Percentiles rank a stretch among this genome's conserved stretches.
These are phyloP conservation scores for Penicillium sp. DNA, from an alignment of 2,329 filamentous ascomycete species.

Conservation along the genomic window DNA sequence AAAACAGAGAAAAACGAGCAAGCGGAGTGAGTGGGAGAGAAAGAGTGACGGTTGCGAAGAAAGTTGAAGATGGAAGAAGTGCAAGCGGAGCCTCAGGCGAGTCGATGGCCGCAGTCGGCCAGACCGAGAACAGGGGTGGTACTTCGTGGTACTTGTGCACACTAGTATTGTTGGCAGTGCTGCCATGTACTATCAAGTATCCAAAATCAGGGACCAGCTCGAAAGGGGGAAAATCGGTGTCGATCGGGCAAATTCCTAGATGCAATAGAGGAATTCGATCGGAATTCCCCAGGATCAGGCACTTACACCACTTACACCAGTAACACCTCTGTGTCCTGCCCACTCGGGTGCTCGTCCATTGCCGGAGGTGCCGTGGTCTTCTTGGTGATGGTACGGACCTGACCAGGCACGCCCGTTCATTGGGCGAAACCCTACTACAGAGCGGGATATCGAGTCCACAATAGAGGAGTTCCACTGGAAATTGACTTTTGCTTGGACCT, in stretches of 20 bases:
- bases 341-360: conserved; percentile 22
- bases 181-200: background rate
- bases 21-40: conserved; percentile 14
- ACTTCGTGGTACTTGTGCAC: background rate
- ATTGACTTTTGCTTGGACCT: too few relatives aligned
- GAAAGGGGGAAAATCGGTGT: background rate
- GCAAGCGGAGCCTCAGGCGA: conserved; percentile 30
- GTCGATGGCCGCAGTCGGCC: conserved; percentile 23
- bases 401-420: background rate
- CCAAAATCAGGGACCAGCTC: background rate
- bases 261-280: conserved; percentile 4
- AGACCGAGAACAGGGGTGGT: conserved; percentile 27
- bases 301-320: background rate
- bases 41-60: conserved; percentile 20
- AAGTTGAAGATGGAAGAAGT: conserved; percentile 21
- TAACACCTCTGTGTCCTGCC: background rate
- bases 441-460: background rate
- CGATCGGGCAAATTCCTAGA: conserved; percentile 8
- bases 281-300: conserved; percentile 8
- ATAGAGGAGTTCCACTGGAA: too few relatives aligned
- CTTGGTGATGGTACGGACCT: background rate
- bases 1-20: conserved; percentile 16
- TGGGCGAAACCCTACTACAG: background rate
- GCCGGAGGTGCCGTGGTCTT: conserved; percentile 19
- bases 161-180: background rate